These are phyloP conservation scores for Crepidotus sp. DNA, from an alignment of 1,284 basidiomycete genomes.

Conservation along the genomic window DNA sequence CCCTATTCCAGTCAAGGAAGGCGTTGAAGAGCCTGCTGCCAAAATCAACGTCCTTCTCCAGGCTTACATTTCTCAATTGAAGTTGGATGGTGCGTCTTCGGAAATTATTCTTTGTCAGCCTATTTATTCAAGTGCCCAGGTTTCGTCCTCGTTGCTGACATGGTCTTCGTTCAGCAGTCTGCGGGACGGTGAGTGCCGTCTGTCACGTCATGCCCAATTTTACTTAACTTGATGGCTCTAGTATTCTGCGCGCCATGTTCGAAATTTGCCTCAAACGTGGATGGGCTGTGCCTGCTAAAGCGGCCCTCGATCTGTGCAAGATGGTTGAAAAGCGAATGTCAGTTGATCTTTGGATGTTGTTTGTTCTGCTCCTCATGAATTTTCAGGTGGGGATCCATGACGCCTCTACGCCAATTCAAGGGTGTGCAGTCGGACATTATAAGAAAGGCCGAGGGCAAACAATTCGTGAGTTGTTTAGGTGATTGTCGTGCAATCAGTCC, in stretches of 20 bases:
- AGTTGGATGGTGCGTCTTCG: conserved; percentile 65
- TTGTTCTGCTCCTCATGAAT: conserved; percentile 3
- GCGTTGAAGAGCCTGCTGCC: conserved; percentile 90
- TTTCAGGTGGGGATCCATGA: conserved; percentile 92
- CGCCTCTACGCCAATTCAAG: conserved; percentile 92
- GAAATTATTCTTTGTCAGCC: neutral
- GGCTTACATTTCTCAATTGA: conserved; percentile 91
- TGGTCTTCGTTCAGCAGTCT: conserved; percentile 94
- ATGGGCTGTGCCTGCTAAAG: conserved; percentile 92
- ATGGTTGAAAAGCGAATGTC: conserved; percentile 90
- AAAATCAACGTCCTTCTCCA: conserved; percentile 98
- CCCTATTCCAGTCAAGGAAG: conserved; percentile 96
- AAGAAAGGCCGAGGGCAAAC: conserved; percentile 91
- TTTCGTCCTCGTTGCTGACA: conserved; percentile 95
- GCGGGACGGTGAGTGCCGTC: conserved; percentile 61
- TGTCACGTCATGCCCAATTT: neutral
- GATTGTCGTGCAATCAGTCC: conserved; percentile 3
- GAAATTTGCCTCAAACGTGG: conserved; percentile 98
- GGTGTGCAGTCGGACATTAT: conserved; percentile 84
- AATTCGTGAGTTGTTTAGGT: conserved; percentile 63
- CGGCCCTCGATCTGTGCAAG: conserved; percentile 92
- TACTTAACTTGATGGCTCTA: conserved; percentile 24
- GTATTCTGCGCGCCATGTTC: conserved; percentile 94
- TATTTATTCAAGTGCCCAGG: conserved; percentile 30
- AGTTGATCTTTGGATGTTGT: conserved; percentile 20